Evolutionary conservation across 257 asterid genomes (phyloP).

Genomic region (Buddleja alternifolia): DNA sequence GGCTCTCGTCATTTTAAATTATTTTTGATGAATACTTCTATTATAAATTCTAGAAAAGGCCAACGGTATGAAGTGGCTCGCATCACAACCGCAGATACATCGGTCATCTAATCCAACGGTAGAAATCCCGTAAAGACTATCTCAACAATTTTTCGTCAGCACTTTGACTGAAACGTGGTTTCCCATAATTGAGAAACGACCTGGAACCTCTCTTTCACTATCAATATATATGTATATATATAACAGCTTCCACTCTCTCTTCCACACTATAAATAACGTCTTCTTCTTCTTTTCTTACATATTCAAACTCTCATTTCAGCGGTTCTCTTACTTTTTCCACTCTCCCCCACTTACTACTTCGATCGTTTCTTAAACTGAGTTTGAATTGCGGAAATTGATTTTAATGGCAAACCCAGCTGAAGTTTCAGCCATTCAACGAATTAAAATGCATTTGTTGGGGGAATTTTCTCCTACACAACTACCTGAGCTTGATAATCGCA

Average conservation of each 20-base stretch:
- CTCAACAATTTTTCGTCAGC: constrained; percentile 21
- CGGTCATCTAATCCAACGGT: constrained; percentile 6
- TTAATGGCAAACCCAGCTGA: constrained; percentile 33
- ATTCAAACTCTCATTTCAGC: neutral
- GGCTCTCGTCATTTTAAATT: too few species aligned
- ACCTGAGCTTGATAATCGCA: neutral
- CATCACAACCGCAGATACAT: neutral
- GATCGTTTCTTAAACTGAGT: neutral
- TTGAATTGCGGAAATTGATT: neutral
- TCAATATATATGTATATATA: neutral
- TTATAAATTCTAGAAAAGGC: too few species aligned
- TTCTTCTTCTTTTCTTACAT: neutral
- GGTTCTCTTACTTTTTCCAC: neutral
- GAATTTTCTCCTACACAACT: constrained; percentile 32
- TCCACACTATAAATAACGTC: neutral
- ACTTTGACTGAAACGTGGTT: constrained; percentile 16
- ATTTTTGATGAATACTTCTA: too few species aligned
- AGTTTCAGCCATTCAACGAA: constrained; percentile 40
- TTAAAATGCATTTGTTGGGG: constrained; percentile 47
- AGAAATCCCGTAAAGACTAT: neutral
- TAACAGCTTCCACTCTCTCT: constrained; percentile 6
- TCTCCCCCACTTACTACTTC: neutral
- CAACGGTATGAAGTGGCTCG: neutral
- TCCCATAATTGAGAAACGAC: neutral
- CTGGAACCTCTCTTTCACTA: neutral